Base-by-base conservation (phyloP, 306 rosid genomes). In the Carpinus fangiana region DNA sequence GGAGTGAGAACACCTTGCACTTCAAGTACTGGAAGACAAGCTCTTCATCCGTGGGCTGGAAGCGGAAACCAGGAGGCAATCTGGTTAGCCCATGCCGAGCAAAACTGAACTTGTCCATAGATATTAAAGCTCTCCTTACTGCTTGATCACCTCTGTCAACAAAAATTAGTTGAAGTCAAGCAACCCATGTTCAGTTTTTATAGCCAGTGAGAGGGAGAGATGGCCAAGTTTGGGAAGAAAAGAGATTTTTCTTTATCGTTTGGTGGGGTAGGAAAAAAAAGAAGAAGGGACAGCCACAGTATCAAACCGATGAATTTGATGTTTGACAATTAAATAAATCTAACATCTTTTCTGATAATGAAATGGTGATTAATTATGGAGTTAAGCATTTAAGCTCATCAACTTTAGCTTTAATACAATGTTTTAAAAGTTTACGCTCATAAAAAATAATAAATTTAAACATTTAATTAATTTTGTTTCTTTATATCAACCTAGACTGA, bases 31-130 rank as follows among this genome's bases (percentile, higher is more conserved):
- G 91, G 82, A 95, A 95, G 16, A 95, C 90, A 28, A 95, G 86
- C 34, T 95, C 99, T 83, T 92, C 98, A 55, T 95, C 99, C 2
- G 98, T 95, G 31, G 99, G 99, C 83, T 95, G 90, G 76, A 95
- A 95, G 4, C 99, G 91, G 75, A 95, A 95, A 12, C 99, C 99
- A 21, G 99, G 99, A 28, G 98, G 99, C 80, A 93, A 80, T 86
- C 90, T 89, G 62, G 86, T 84, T 52, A 80, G 74, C 79, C 97
- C 96, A 80, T 88, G 82, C 80, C 82, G 88, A 41, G 87, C 79
- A 78, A 81, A 80, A 60, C 85, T 84, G 52, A 79, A 61, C 90
- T 87, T 90, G 38, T 86, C 87, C 93, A 85, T 93, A 20, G 34
- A 31, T 31, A 31, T 41, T 5, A 50, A 18, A 2, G 36, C 50